phyloP scores from a whole-genome alignment of 306 rosid genomes.

The Bauhinia variegata region DNA sequence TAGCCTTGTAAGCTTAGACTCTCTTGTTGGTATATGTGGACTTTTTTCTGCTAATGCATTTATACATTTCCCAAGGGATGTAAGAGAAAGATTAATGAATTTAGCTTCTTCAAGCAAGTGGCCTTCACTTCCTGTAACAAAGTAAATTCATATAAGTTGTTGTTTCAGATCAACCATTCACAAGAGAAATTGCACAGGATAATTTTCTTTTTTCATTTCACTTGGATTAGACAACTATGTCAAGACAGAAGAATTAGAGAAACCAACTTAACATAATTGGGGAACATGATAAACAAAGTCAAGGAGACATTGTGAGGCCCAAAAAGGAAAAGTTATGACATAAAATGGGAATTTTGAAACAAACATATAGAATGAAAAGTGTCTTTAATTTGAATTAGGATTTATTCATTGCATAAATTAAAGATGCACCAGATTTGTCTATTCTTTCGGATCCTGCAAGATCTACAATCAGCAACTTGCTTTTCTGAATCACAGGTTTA shows the following conservation, averaged over 20 bases:
- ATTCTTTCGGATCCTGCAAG: constrained; percentile 82
- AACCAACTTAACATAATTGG: not conserved
- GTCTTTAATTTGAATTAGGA: not conserved
- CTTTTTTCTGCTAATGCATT: constrained; percentile 78
- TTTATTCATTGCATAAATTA: not conserved
- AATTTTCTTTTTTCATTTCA: not conserved
- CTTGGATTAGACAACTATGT: not conserved
- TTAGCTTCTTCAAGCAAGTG: constrained; percentile 74
- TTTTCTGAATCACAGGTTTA: constrained; percentile 57
- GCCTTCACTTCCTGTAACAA: constrained; percentile 70
- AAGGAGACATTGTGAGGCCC: not conserved
- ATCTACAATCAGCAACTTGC: constrained; percentile 76
- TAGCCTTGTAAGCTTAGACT: constrained; percentile 77
- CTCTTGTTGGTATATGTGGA: constrained; percentile 71
- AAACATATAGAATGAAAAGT: not conserved
- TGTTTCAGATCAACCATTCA: constrained; percentile 1
- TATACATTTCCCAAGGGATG: constrained; percentile 79
- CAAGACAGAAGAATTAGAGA: not conserved
- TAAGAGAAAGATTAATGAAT: constrained; percentile 72
- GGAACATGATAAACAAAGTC: too few relatives aligned
- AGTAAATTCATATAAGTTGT: constrained; percentile 9
- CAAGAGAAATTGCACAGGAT: not conserved
- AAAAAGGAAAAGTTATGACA: not conserved
- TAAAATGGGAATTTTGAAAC: not conserved
- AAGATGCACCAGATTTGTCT: constrained; percentile 65